Conservation (phyloP, 306 rosid genomes). For the Clitoria ternatea region DNA sequence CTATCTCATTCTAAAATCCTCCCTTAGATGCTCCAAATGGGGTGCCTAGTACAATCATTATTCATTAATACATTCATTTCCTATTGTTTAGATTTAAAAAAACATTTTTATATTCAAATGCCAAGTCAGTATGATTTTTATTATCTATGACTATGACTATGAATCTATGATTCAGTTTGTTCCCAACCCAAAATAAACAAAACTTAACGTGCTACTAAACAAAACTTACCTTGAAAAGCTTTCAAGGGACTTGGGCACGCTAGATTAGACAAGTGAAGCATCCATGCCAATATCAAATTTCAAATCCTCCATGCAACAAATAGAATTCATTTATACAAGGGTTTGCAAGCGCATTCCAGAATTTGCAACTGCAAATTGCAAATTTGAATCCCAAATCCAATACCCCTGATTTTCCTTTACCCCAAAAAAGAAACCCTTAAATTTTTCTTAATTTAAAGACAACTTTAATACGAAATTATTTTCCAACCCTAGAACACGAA, state of each 20-base stretch:
- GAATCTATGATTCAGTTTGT: too few relatives aligned
- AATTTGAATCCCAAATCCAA: background rate
- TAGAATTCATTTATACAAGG: background rate
- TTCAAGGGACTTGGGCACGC: background rate
- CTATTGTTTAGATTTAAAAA: background rate
- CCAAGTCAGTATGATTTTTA: background rate
- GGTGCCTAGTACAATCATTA: background rate
- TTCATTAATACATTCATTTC: background rate
- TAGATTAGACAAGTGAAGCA: background rate
- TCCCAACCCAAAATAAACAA: background rate
- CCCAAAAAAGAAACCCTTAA: background rate
- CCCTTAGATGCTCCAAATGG: too few relatives aligned
- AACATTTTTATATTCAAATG: background rate
- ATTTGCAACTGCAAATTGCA: background rate
- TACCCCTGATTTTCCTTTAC: background rate
- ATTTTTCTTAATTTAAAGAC: background rate
- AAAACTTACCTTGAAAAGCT: too few relatives aligned
- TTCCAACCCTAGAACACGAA: background rate
- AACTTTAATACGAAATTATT: background rate
- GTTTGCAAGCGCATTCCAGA: background rate
- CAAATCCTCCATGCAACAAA: background rate
- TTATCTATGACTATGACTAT: too few relatives aligned
- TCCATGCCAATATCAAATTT: constrained; percentile 6
- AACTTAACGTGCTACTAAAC: background rate
- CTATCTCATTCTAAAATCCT: too few relatives aligned